These are phyloP conservation scores for Ettlia oleoabundans DNA, from an alignment of 139 green algal genomes.

Conservation along the genomic window DNA sequence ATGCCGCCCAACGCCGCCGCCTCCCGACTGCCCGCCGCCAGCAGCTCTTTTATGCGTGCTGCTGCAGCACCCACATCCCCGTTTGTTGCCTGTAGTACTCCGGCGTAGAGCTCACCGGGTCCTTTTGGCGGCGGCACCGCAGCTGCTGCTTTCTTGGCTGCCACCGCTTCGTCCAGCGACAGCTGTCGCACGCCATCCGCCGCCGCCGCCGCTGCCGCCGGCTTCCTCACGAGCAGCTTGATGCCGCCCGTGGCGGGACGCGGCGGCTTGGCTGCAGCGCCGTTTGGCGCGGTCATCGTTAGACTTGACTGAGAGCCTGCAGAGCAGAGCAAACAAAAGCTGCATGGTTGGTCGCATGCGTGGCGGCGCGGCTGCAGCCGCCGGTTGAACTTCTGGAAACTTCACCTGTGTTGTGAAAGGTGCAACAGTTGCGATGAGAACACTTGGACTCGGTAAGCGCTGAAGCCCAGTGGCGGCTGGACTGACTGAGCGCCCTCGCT, in stretches of 20 bases:
- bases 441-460: neutral
- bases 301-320: no score
- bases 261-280: neutral
- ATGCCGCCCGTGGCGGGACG: conserved; percentile 14
- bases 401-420: neutral
- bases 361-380: neutral
- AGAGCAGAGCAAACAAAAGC: neutral
- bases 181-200: neutral
- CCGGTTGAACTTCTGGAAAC: neutral
- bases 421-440: neutral
- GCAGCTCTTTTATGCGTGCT: conserved; percentile 8
- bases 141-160: neutral
- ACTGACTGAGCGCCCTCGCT: no score
- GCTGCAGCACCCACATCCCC: conserved; percentile 33
- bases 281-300: neutral
- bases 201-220: neutral
- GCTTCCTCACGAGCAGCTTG: neutral
- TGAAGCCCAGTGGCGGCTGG: neutral
- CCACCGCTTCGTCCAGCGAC: conserved; percentile 6
- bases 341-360: neutral
- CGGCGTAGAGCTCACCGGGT: conserved; percentile 20
- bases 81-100: neutral
- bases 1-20: conserved; percentile 15
- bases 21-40: conserved; percentile 17
- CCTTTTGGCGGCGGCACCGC: neutral